Evolutionary conservation across 225 moss, liverwort and hornwort species (phyloP).

Genomic region (Physcomitrium patens): DNA sequence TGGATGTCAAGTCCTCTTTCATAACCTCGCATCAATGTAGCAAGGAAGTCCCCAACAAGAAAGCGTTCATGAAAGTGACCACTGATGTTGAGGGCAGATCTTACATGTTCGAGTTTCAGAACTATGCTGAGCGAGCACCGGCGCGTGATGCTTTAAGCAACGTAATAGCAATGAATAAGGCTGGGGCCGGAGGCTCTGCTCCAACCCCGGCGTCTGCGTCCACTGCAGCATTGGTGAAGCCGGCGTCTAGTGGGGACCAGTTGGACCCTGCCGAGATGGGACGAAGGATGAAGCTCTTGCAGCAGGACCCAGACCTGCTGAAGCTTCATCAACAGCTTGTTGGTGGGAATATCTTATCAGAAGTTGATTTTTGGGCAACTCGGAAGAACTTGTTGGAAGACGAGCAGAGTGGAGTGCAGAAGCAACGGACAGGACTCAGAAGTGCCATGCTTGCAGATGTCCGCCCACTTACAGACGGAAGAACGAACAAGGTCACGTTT

Average conservation of each 20-base stretch:
- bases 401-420: slow-evolving; percentile 60
- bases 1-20: slow-evolving; percentile 68
- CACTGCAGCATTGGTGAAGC: slow-evolving; percentile 17
- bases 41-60: slow-evolving; percentile 76
- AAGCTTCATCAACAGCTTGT: slow-evolving; percentile 91
- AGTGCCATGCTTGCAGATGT: slow-evolving; percentile 98
- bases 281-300: slow-evolving; percentile 82
- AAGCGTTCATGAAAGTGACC: slow-evolving; percentile 79
- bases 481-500: slow-evolving; percentile 95
- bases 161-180: slow-evolving; percentile 38
- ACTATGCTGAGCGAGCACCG: slow-evolving; percentile 69
- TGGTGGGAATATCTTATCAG: slow-evolving; percentile 61
- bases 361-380: slow-evolving; percentile 87
- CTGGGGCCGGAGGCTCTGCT: slow-evolving; percentile 37
- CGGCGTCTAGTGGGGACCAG: slow-evolving; percentile 52
- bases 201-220: slow-evolving; percentile 36
- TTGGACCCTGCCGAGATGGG: slow-evolving; percentile 75
- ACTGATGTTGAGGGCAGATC: slow-evolving; percentile 74
- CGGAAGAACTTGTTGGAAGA: slow-evolving; percentile 87
- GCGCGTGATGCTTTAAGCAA: slow-evolving; percentile 83
- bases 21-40: slow-evolving; percentile 77
- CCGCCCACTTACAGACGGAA: slow-evolving; percentile 86
- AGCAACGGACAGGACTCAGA: slow-evolving; percentile 85
- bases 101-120: slow-evolving; percentile 84
- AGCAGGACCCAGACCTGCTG: slow-evolving; percentile 83